These are phyloP conservation scores for Cystobasidium ongulense DNA, from an alignment of 768 basidiomycete genomes.

Conservation along the genomic window DNA sequence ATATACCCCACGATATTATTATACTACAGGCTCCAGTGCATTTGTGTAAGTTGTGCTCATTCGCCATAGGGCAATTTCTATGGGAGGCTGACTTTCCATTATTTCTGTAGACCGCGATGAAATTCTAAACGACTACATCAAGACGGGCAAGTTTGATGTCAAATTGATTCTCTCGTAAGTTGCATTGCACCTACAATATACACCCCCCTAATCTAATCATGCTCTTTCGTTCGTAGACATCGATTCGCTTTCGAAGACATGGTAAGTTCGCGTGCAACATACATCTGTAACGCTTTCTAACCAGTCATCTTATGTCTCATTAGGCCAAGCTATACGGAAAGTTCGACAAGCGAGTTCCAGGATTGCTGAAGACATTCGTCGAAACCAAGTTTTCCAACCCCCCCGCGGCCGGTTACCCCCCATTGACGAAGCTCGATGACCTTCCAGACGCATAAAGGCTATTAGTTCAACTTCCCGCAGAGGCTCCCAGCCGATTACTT, in stretches of 20 bases:
- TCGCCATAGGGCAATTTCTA: neutral
- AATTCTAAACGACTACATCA: slow-evolving; percentile 59
- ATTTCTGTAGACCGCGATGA: slow-evolving; percentile 58
- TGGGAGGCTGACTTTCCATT: neutral
- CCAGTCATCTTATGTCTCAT: neutral
- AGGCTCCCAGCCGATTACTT: no score
- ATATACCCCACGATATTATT: neutral
- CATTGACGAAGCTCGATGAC: slow-evolving; percentile 56
- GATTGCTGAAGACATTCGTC: slow-evolving; percentile 50
- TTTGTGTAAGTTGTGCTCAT: slow-evolving; percentile 30
- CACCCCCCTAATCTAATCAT: neutral
- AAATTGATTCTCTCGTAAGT: slow-evolving; percentile 36
- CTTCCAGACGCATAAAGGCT: slow-evolving; percentile 45
- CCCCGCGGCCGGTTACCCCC: slow-evolving; percentile 50
- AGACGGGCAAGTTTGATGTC: slow-evolving; percentile 58
- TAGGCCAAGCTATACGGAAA: slow-evolving; percentile 54
- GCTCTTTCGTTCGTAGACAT: slow-evolving; percentile 46
- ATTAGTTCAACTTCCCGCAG: no score
- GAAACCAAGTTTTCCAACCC: slow-evolving; percentile 55
- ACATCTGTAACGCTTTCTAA: neutral
- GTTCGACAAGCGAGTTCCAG: slow-evolving; percentile 53
- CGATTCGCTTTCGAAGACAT: slow-evolving; percentile 60
- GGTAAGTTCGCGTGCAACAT: slow-evolving; percentile 20
- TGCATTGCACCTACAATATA: slow-evolving; percentile 33
- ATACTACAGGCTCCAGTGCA: slow-evolving; percentile 33